Conservation (phyloP, 768 basidiomycete species). For the Rhizopogon sp. region DNA sequence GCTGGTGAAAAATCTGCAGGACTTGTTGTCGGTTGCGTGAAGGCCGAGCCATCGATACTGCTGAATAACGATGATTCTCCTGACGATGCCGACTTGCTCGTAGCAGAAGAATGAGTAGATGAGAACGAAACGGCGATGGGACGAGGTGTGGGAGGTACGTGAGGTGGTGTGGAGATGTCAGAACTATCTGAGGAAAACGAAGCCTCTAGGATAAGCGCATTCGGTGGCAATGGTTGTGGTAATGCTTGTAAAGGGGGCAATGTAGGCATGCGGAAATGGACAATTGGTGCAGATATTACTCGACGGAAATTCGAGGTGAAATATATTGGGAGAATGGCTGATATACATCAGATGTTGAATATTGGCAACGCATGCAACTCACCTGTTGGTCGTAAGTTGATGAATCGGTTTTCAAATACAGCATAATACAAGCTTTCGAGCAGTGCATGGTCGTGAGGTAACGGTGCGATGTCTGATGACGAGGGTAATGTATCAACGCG, state of each 20-base stretch:
- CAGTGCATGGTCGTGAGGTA: conserved; percentile 62
- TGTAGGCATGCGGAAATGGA: conserved; percentile 67
- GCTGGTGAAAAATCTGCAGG: conserved; percentile 15
- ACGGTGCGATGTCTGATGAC: conserved; percentile 26
- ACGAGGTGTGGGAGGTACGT: conserved; percentile 18
- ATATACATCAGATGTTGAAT: conserved; percentile 1
- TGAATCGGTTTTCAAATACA: conserved; percentile 67
- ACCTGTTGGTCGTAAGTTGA: conserved; percentile 69
- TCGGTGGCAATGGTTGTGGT: conserved; percentile 24
- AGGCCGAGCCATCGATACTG: conserved; percentile 20
- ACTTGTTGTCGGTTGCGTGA: conserved; percentile 17
- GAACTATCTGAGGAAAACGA: conserved; percentile 18
- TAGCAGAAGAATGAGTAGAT: conserved; percentile 36
- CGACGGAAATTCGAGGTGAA: conserved; percentile 70
- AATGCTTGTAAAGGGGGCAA: conserved; percentile 56
- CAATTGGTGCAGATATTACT: conserved; percentile 53
- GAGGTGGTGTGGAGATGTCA: conserved; percentile 14
- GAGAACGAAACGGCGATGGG: conserved; percentile 50
- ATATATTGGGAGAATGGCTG: conserved; percentile 64
- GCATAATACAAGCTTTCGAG: conserved; percentile 63
- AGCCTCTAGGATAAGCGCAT: conserved; percentile 15
- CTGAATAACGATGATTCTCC: conserved; percentile 26
- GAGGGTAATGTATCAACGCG: conserved; percentile 24
- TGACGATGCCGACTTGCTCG: conserved; percentile 29
- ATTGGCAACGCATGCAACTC: conserved; percentile 13